Base-by-base conservation (phyloP, 1,284 basidiomycete genomes). In the Ustilago lituana region DNA sequence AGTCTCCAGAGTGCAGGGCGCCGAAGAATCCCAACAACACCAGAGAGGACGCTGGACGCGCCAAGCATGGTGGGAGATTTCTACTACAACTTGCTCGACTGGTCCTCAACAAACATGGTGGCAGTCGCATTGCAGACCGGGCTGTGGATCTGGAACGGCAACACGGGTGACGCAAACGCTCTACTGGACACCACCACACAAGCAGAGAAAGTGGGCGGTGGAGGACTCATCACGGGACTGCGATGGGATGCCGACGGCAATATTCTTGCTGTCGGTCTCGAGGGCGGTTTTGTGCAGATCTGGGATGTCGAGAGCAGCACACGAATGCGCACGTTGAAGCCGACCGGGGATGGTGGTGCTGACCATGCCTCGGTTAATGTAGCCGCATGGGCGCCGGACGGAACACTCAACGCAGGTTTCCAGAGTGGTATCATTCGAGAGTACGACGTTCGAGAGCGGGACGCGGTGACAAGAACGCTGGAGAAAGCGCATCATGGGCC, bases 61-160 rank as follows among this genome's bases (percentile, higher is more conserved):
- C 94, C 94, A 0, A 93, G 92, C 1, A 91, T 97, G 85, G 87
- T 91, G 36, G 93, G 98, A 74, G 96, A 99, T 83, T 98, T 96
- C 83, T 98, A 99, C 82, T 88, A 97, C 76, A 98, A 98, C 82
- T 86, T 98, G 31, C 84, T 98, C 54, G 88, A 90, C 38, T 99
- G 95, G 95, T 91, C 90, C 32, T 86, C 86, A 27, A 87, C 88
- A 58, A 98, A 98, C 83, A 85, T 90, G 29, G 63, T 81, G 15
- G 80, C 80, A 11, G 74, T 81, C 14, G 78, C 76, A 3, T 49
- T 81, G 50, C 70, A 73, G 55, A 70, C 72, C 4, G 66, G 65
- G 17, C 56, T 78, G 36, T 74, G 78, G 58, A 69, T 78, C 50
- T 98, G 95, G 96, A 90, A 89, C 71, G 94, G 94, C 0, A 92